A percentile compares a stretch with the other conserved stretches of the same genome.
These are phyloP conservation scores for Homolaphlyctis polyrhiza DNA, from an alignment of 371 early-diverging fungal genomes.

Conservation along the genomic window DNA sequence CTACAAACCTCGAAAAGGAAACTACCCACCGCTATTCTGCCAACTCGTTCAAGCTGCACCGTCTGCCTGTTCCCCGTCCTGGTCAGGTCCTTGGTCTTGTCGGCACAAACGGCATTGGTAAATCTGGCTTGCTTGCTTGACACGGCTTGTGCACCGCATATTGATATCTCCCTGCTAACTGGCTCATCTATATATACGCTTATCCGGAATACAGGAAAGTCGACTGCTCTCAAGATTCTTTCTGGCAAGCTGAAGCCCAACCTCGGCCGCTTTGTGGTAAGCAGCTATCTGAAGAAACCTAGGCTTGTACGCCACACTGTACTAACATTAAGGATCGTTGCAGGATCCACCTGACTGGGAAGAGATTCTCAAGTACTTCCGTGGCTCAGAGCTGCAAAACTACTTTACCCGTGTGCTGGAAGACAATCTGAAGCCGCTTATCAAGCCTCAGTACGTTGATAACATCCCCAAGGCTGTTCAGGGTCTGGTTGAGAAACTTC, in stretches of 20 bases:
- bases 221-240: conserved; percentile 97
- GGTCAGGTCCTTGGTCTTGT: conserved; percentile 99
- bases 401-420: conserved; percentile 98
- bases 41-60: conserved; percentile 99
- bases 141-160: neutral
- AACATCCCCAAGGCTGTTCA: conserved; percentile 85
- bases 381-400: conserved; percentile 98
- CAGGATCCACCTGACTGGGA: conserved; percentile 93
- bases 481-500: conserved; percentile 75
- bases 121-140: too few relatives aligned
- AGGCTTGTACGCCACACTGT: neutral
- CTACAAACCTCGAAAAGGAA: conserved; percentile 94
- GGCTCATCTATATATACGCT: too few relatives aligned
- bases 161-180: neutral
- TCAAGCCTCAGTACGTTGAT: conserved; percentile 99
- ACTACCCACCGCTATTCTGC: conserved; percentile 98
- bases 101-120: conserved; percentile 99
- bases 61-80: conserved; percentile 95
- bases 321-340: neutral
- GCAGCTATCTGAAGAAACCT: conserved; percentile 1
- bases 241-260: conserved; percentile 98
- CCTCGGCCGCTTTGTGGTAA: conserved; percentile 78
- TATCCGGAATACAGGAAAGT: conserved; percentile 98
- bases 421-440: conserved; percentile 90
- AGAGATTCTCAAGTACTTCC: conserved; percentile 94